Conservation (phyloP, 495 filamentous ascomycete species). For the Terfezia claveryi region DNA sequence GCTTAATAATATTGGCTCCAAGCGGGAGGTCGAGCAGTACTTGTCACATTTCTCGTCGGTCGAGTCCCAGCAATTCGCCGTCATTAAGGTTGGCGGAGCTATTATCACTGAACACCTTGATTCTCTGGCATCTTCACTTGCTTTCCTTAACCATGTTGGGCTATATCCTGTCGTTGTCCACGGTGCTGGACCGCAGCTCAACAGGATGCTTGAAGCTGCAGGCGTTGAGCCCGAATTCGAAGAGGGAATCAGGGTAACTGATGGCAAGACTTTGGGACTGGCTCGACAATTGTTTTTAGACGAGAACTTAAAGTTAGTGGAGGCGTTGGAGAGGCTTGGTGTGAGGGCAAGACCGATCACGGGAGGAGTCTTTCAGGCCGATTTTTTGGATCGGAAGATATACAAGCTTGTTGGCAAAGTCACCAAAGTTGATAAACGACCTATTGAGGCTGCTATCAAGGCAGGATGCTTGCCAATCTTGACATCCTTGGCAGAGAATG, state of each 20-base stretch:
- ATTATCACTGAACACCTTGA: constrained; percentile 91
- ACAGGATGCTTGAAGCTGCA: constrained; percentile 73
- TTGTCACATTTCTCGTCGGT: constrained; percentile 94
- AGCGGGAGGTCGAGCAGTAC: constrained; percentile 95
- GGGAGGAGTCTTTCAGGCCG: constrained; percentile 80
- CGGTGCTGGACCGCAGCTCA: constrained; percentile 88
- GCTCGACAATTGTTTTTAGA: constrained; percentile 81
- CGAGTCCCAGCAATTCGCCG: constrained; percentile 91
- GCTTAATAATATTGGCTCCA: constrained; percentile 87
- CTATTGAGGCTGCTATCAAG: constrained; percentile 79
- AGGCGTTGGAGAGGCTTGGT: constrained; percentile 77
- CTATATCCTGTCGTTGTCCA: constrained; percentile 93
- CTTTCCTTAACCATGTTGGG: constrained; percentile 87
- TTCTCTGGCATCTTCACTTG: constrained; percentile 65
- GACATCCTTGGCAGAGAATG: constrained; percentile 90
- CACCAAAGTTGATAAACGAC: constrained; percentile 71
- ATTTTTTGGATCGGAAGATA: constrained; percentile 85
- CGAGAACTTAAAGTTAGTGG: constrained; percentile 88
- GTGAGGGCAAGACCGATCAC: constrained; percentile 82
- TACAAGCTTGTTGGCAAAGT: constrained; percentile 93
- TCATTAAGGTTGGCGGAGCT: constrained; percentile 95
- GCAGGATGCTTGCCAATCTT: constrained; percentile 85
- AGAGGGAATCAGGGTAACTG: constrained; percentile 87
- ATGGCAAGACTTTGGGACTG: constrained; percentile 81
- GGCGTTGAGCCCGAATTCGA: constrained; percentile 92